Percentiles rank a stretch among this genome's conserved stretches.
phyloP scores from a whole-genome alignment of 2,329 filamentous ascomycete genomes.

The Harringtonia aguacate region DNA sequence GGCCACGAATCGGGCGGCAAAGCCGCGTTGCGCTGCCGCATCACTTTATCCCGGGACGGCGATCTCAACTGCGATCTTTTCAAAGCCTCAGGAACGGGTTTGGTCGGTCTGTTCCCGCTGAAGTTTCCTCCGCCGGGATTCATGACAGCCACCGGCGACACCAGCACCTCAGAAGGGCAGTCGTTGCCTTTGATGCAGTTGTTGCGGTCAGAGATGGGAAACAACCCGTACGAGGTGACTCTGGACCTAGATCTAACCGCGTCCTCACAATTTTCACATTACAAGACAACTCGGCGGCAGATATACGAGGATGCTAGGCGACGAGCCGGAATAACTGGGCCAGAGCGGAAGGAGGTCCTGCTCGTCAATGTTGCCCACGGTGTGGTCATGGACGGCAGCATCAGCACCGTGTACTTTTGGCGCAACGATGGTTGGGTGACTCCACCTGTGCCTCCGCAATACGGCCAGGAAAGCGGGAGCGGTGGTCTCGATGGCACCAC shows the following conservation, averaged over 20 bases:
- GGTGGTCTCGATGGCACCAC: constrained; percentile 80
- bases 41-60: constrained; percentile 42
- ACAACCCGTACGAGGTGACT: constrained; percentile 28
- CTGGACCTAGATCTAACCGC: constrained; percentile 30
- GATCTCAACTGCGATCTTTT: constrained; percentile 29
- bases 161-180: too few relatives aligned
- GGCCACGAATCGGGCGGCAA: constrained; percentile 12
- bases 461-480: constrained; percentile 31
- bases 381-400: constrained; percentile 75
- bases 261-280: constrained; percentile 59
- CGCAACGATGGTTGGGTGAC: constrained; percentile 67
- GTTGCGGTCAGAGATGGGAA: constrained; percentile 13
- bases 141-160: constrained; percentile 9
- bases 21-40: constrained; percentile 38
- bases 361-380: constrained; percentile 50
- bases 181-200: neutral
- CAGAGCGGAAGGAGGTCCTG: constrained; percentile 59
- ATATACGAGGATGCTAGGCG: constrained; percentile 62
- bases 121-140: constrained; percentile 36
- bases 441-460: constrained; percentile 46
- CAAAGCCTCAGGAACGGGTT: constrained; percentile 24
- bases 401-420: constrained; percentile 75
- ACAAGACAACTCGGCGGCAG: constrained; percentile 70
- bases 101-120: constrained; percentile 47
- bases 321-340: constrained; percentile 45